Evolutionary conservation across 306 rosid species (phyloP), one percentile per base, ranked within the genome.

Genomic region (Gynostemma pentaphyllum): DNA sequence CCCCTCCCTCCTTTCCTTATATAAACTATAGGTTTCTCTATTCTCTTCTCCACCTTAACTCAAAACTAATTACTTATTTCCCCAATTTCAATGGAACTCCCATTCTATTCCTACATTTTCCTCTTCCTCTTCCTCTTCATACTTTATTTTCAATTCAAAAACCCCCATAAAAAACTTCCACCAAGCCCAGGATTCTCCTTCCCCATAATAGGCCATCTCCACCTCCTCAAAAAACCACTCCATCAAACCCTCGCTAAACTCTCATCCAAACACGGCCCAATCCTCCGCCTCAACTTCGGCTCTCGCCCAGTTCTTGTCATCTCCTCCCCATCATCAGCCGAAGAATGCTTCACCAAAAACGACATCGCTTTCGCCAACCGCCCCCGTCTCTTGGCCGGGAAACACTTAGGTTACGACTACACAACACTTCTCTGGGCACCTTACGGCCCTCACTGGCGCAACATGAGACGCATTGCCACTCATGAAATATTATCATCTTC

Each of bases 381-480:
- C 34, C 72, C 66, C 9, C 72, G 45, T 8, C 5, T 56, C 12
- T 5, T 16, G 2, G 72, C 64, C 12, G 47, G 72, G 22, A 68
- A 68, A 9, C 47, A 68, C 66, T 9, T 56, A 2, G 66, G 66
- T 53, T 54, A 28, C 45, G 41, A 56, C 34, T 71, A 70, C 57
- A 71, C 80, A 16, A 22, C 46, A 44, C 28, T 78, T 4, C 10
- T 9, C 6, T 74, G 76, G 74, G 74, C 79, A 14, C 41, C 82
- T 0, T 78, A 78, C 15, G 82, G 82, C 9, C 70, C 68, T 10
- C 80, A 74, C 47, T 79, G 80, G 83, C 67, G 68, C 19, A 75
- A 75, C 72, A 54, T 71, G 22, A 56, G 77, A 10, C 74, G 74
- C 19, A 71, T 79, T 4, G 36, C 80, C 13, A 34, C 69, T 23